Evolutionary conservation across 2,329 filamentous ascomycete species (phyloP), one percentile per base, ranked within the genome.

Genomic region (Sporothrix pallida): DNA sequence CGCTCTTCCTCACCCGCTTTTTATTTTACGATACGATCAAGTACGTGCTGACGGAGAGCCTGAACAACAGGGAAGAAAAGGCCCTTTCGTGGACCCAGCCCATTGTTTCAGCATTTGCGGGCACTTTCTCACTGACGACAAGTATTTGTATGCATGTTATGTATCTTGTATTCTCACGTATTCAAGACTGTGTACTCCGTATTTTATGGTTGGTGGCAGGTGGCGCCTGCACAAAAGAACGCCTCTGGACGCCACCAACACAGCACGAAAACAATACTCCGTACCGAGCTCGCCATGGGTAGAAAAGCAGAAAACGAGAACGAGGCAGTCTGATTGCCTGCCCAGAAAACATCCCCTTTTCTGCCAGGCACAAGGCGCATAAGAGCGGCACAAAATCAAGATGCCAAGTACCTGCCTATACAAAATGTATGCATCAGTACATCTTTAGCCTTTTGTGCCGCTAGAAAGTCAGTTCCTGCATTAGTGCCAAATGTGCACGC

Each of bases 401-500:
- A 23, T 13, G 17, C 4, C 7, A 54, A 42, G 67, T 70, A 70
- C 46, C 17, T 9, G 12, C 50, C 7, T 12, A 20, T 56, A 56
- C 50, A 44, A 42, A 23, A 3, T 44, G n/a, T 37, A n/a, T 26
- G 67, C 9, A 12, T 10, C 3, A 17, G 46, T 42, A 70, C 67
- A 10, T 48, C 26, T 48, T 46, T 17, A 23, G 37, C 37, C 42
- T 12, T 5, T 12, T 44, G 60, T 13, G 26, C 60, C 37, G 37
- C 37, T n/a, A n/a, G 6, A 54, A 50, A 23, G n/a, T 37, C 67
- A 56, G 67, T 56, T 70, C 67, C 67, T 70, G 67, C 67, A 70
- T 56, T 70, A 70, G 67, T 52, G 67, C 17, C 67, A 31, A 17
- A 20, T 68, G 46, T 68, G 46, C 26, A 31, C 42, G 20, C 62